phyloP scores from a whole-genome alignment of 2,329 filamentous ascomycete genomes.

The Calonectria fujianensis region DNA sequence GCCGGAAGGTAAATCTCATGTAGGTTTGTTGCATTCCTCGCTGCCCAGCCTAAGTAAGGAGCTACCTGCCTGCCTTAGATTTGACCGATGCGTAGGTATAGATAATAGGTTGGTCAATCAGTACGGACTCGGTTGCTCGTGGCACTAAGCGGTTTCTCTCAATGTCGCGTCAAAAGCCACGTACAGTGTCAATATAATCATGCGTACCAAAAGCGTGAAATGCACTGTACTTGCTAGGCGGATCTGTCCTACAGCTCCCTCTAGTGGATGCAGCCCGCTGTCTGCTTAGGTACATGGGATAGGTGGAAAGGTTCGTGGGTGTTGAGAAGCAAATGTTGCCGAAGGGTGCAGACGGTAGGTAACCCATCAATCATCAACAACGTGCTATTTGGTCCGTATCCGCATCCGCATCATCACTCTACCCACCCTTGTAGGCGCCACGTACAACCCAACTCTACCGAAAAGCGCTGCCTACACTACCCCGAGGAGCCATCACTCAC shows the following conservation, averaged over 20 bases:
- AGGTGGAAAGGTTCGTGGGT: neutral
- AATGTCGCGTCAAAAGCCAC: neutral
- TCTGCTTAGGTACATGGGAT: neutral
- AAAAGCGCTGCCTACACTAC: slow-evolving; percentile 22
- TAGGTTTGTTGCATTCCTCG: slow-evolving; percentile 7
- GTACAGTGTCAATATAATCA: neutral
- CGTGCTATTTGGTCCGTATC: neutral
- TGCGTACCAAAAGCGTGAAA: neutral
- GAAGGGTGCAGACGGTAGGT: neutral
- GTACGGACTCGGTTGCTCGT: neutral
- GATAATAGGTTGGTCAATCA: neutral
- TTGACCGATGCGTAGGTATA: neutral
- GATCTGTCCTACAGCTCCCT: neutral
- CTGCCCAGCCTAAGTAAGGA: neutral
- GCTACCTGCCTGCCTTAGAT: neutral
- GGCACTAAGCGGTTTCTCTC: neutral
- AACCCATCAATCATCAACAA: slow-evolving; percentile 2
- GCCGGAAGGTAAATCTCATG: slow-evolving; percentile 28
- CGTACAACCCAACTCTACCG: slow-evolving; percentile 8
- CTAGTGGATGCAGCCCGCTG: neutral
- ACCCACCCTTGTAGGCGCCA: slow-evolving; percentile 19
- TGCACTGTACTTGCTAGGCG: neutral
- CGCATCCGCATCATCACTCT: neutral
- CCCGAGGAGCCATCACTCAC: neutral
- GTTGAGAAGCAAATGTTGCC: neutral